phyloP scores from a whole-genome alignment of 257 asterid genomes.

The Nyctanthes arbortristis region DNA sequence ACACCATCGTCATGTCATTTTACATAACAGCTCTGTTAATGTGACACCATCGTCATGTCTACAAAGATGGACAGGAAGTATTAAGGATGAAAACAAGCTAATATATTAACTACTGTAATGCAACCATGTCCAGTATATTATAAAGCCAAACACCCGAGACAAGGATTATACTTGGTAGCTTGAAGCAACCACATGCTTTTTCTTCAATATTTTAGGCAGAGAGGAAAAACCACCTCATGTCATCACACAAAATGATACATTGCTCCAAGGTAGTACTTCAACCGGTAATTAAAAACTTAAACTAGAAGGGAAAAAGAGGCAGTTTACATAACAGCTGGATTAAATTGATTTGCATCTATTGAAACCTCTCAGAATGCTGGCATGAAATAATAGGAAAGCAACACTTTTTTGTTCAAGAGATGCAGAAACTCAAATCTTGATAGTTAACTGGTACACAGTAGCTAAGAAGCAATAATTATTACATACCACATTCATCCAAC shows the following conservation, averaged over 20 bases:
- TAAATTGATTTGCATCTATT: conserved; percentile 12
- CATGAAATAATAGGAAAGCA: conserved; percentile 13
- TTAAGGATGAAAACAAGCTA: background rate
- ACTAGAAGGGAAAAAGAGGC: background rate
- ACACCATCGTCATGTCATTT: background rate
- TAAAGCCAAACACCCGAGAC: background rate
- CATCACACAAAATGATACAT: background rate
- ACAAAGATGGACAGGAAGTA: background rate
- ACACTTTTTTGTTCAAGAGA: conserved; percentile 15
- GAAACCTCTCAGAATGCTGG: background rate
- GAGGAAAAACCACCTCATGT: background rate
- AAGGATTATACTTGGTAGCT: background rate
- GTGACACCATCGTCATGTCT: background rate
- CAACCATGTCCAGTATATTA: background rate
- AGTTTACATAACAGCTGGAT: background rate
- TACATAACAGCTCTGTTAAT: background rate
- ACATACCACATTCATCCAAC: conserved; percentile 26
- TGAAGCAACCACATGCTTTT: background rate
- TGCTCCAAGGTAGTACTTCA: background rate
- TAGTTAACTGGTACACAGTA: conserved; percentile 26
- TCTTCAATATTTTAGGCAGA: background rate
- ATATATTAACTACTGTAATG: too few relatives aligned
- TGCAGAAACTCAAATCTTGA: conserved; percentile 3
- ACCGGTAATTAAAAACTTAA: background rate
- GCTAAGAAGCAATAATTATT: conserved; percentile 33